Evolutionary conservation across 495 filamentous ascomycete species (phyloP).

Genomic region (Hyaloscypha hepaticicola): DNA sequence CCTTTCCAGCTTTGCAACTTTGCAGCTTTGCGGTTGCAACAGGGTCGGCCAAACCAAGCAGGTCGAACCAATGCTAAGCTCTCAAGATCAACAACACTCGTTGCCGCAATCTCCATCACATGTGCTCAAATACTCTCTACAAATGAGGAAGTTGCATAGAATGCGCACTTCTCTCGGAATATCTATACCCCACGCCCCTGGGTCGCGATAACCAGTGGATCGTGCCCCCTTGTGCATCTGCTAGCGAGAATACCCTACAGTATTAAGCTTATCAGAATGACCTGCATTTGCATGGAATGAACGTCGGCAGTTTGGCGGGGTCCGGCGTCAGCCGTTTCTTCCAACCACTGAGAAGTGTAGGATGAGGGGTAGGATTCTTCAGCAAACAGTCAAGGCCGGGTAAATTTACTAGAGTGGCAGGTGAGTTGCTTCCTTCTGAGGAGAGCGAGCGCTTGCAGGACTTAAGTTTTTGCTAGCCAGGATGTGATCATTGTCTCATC

Average conservation of each 20-base stretch:
- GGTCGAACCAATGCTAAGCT: neutral
- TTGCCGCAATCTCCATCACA: neutral
- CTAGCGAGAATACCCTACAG: neutral
- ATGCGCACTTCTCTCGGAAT: neutral
- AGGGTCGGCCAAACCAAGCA: neutral
- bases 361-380: neutral
- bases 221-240: neutral
- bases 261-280: conserved; percentile 7
- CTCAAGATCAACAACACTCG: neutral
- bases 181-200: neutral
- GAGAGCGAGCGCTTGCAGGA: neutral
- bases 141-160: neutral
- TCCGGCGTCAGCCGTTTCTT: neutral
- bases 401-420: neutral
- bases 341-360: neutral
- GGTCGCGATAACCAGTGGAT: neutral
- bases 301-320: neutral
- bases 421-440: neutral
- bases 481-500: neutral
- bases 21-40: neutral
- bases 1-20: neutral
- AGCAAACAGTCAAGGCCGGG: neutral
- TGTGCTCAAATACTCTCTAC: neutral
- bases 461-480: neutral
- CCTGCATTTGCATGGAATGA: neutral